Conservation (phyloP, 768 basidiomycete genomes). For the Pleurotus tuoliensis region DNA sequence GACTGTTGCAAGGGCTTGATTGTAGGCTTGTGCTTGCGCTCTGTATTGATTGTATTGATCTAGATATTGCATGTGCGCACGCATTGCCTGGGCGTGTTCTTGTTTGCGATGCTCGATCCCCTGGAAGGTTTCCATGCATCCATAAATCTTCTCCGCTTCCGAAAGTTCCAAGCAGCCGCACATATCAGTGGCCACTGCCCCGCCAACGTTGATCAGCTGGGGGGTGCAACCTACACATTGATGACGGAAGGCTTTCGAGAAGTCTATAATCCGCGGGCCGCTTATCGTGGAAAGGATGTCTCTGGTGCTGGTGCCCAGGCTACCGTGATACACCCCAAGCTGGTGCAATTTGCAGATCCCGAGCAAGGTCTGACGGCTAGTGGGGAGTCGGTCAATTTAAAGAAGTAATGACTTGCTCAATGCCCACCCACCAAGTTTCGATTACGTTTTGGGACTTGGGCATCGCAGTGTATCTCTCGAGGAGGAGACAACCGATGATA, state of each 20-base stretch:
- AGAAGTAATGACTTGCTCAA: not conserved
- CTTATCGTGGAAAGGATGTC: constrained; percentile 1
- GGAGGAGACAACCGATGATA: not conserved
- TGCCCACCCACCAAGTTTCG: not conserved
- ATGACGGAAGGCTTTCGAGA: constrained; percentile 5
- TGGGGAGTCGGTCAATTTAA: not conserved
- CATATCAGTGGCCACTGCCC: not conserved
- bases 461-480: not conserved
- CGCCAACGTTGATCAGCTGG: not conserved
- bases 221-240: constrained; percentile 1
- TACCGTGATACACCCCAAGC: not conserved
- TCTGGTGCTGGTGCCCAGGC: not conserved
- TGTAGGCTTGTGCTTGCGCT: not conserved
- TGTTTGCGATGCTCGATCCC: constrained; percentile 2
- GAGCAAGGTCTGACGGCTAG: not conserved
- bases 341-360: constrained; percentile 3
- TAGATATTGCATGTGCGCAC: not conserved
- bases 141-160: constrained; percentile 7
- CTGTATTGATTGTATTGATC: not conserved
- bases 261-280: constrained; percentile 4
- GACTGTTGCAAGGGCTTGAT: not conserved
- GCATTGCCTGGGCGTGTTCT: not conserved
- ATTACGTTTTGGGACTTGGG: not conserved
- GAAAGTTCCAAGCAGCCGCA: constrained; percentile 1
- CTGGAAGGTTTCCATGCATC: constrained; percentile 1